Conservation (phyloP, 164 flowering plant species). For the Malania oleifera region DNA sequence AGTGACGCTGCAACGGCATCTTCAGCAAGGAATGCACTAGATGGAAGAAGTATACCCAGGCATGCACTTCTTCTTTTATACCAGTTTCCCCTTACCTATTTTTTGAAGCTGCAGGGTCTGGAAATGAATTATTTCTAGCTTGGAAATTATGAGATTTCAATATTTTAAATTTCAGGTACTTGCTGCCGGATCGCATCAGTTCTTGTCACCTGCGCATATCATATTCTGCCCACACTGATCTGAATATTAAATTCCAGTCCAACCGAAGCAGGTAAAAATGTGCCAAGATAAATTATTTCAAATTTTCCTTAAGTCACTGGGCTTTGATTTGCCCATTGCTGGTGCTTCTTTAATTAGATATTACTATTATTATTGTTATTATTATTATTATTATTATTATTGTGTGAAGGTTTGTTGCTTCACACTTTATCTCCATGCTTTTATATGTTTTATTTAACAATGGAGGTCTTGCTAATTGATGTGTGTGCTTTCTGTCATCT, state of each 20-base stretch:
- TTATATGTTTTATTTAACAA: conserved; percentile 10
- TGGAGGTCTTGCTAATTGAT: conserved; percentile 29
- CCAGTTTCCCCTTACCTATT: not conserved
- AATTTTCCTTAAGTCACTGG: not conserved
- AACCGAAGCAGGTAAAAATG: conserved; percentile 79
- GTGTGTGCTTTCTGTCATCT: conserved; percentile 40
- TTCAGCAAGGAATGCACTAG: conserved; percentile 73
- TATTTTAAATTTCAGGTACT: conserved; percentile 45
- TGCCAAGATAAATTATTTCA: not conserved
- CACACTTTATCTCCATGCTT: not conserved
- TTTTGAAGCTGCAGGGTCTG: not conserved
- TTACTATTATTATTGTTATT: too few relatives aligned
- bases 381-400: too few relatives aligned
- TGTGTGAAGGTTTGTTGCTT: not conserved
- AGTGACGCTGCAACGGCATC: conserved; percentile 73
- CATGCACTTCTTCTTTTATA: conserved; percentile 9
- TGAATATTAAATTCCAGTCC: conserved; percentile 89
- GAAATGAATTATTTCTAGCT: not conserved
- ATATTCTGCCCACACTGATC: conserved; percentile 88
- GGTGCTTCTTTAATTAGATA: not conserved
- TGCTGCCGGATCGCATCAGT: conserved; percentile 79
- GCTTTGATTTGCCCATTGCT: not conserved
- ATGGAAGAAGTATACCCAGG: conserved; percentile 93
- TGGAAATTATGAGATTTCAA: not conserved
- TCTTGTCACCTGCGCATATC: conserved; percentile 79